phyloP scores from a whole-genome alignment of 176 grass and related monocot genomes.

The Oropetium thomaeum region DNA sequence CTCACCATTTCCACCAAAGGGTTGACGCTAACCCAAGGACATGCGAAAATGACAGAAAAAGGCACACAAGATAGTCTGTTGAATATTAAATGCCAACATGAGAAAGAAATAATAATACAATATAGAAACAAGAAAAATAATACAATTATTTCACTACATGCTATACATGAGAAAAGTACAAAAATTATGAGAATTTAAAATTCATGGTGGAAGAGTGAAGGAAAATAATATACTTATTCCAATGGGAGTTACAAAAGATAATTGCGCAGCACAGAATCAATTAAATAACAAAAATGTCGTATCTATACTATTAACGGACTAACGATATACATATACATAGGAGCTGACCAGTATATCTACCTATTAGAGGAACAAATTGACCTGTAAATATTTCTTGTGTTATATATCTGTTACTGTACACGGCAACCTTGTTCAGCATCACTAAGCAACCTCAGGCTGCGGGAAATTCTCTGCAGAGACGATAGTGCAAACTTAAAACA shows the following conservation, averaged over 20 bases:
- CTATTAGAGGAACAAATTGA: slow-evolving; percentile 46
- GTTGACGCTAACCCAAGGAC: too few species aligned
- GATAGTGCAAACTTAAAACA: slow-evolving; percentile 31
- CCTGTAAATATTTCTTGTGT: slow-evolving; percentile 25
- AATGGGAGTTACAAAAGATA: background rate
- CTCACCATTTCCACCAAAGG: background rate
- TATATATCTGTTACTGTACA: slow-evolving; percentile 55
- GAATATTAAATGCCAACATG: background rate
- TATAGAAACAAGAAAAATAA: background rate
- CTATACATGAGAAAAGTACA: background rate
- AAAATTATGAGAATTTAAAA: background rate
- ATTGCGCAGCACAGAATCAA: slow-evolving; percentile 26
- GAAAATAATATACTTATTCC: background rate
- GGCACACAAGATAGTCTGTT: background rate
- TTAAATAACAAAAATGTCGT: slow-evolving; percentile 37
- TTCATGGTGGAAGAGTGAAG: background rate
- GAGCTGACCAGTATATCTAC: slow-evolving; percentile 23
- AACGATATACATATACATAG: slow-evolving; percentile 30
- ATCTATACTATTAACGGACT: slow-evolving; percentile 12
- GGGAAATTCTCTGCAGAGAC: slow-evolving; percentile 70
- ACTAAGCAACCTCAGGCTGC: slow-evolving; percentile 50
- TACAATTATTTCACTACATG: background rate
- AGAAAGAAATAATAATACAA: background rate
- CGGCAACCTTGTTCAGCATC: slow-evolving; percentile 73
- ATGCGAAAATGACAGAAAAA: background rate